A percentile compares a stretch with the other conserved stretches of the same genome.
Conservation (phyloP, 352 stramenopile genomes). For the Blastocystis sp. region DNA sequence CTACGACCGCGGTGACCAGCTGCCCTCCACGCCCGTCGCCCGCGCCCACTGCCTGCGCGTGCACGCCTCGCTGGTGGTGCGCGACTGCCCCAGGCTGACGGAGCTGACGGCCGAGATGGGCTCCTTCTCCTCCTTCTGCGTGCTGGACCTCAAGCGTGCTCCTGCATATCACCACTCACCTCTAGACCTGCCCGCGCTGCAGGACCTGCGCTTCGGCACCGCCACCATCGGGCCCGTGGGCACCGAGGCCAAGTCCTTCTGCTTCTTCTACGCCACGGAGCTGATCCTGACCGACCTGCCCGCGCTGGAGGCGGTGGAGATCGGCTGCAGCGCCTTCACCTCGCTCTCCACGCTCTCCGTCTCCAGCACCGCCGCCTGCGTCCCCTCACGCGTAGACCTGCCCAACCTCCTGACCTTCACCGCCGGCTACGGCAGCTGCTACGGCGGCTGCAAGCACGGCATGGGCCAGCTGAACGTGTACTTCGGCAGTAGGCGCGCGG, state of each 20-base stretch:
- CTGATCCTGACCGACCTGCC: neutral
- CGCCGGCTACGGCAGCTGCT: no score
- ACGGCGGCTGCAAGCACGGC: no score
- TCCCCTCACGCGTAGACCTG: no score
- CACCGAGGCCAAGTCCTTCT: neutral
- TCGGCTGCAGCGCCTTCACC: constrained; percentile 19
- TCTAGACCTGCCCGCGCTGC: neutral
- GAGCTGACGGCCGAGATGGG: neutral
- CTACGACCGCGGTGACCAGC: constrained; percentile 5
- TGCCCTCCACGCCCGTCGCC: no score
- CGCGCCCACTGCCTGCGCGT: no score
- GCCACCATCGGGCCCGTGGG: neutral
- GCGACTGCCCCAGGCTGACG: neutral
- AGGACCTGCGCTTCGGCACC: neutral
- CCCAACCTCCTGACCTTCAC: no score
- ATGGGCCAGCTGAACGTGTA: no score
- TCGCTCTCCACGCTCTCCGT: no score
- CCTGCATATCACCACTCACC: neutral
- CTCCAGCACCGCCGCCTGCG: no score
- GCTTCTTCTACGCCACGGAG: constrained; percentile 18
- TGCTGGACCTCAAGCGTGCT: neutral
- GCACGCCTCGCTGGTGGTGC: no score
- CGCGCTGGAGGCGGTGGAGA: neutral
- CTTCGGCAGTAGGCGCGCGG: no score
- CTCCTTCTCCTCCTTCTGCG: constrained; percentile 20